Percentiles rank a stretch among this genome's conserved stretches.
phyloP scores from a whole-genome alignment of 257 asterid species.

The Solanum dulcamara region DNA sequence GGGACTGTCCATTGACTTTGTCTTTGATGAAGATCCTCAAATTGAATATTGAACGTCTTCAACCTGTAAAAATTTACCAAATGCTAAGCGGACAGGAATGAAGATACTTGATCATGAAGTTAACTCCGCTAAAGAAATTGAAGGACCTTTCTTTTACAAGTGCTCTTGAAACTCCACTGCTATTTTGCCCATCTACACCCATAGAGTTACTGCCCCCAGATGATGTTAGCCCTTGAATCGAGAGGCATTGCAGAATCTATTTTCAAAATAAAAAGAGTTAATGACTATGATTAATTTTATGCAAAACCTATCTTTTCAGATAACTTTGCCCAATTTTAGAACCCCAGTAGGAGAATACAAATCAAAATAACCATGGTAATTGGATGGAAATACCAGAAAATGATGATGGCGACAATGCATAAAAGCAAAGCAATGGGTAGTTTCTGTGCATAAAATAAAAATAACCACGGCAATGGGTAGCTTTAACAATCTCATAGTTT shows the following conservation, averaged over 20 bases:
- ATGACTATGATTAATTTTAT: neutral
- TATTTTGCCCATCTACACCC: constrained; percentile 74
- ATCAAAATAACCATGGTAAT: neutral
- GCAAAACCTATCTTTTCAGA: neutral
- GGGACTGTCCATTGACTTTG: constrained; percentile 99
- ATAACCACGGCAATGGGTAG: neutral
- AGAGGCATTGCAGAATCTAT: constrained; percentile 74
- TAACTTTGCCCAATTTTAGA: neutral
- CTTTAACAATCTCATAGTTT: neutral
- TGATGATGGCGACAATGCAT: neutral
- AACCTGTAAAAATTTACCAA: constrained; percentile 33
- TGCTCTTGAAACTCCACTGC: constrained; percentile 94
- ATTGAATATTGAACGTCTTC: constrained; percentile 79
- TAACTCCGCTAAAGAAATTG: neutral
- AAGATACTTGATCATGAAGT: neutral
- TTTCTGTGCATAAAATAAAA: neutral
- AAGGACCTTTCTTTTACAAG: constrained; percentile 74
- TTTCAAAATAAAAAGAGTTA: neutral
- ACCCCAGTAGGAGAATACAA: neutral
- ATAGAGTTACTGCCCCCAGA: constrained; percentile 80
- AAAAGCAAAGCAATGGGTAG: neutral
- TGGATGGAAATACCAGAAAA: neutral
- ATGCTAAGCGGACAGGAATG: neutral
- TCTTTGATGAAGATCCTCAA: constrained; percentile 98
- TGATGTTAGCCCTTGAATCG: constrained; percentile 79